A percentile compares a stretch with the other conserved stretches of the same genome.
Conservation (phyloP, 2,329 filamentous ascomycete genomes). For the Arachnomyces sp. region DNA sequence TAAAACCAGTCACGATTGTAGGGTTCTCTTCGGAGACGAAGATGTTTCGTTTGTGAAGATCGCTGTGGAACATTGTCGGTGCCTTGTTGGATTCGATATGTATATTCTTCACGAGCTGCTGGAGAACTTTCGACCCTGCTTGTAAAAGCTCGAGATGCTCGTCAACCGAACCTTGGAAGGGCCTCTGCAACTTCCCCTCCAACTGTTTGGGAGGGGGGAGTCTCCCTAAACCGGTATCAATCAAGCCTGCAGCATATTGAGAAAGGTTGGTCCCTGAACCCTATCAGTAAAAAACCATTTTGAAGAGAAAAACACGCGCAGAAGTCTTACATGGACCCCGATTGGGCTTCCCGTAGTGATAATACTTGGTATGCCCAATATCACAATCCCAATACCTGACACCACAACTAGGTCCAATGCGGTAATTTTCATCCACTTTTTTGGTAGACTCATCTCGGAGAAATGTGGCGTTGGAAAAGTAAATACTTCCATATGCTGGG, state of each 20-base stretch:
- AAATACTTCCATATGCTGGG: conserved; percentile 26
- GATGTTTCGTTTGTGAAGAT: conserved; percentile 35
- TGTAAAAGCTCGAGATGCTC: conserved; percentile 26
- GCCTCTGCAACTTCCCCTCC: conserved; percentile 12
- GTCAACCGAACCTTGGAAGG: conserved; percentile 28
- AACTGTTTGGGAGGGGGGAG: conserved; percentile 16
- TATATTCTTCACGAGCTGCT: conserved; percentile 17
- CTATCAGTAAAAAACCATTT: conserved; percentile 6
- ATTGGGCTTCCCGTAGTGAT: conserved; percentile 23
- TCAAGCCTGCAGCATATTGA: conserved; percentile 27
- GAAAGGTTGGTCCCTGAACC: conserved; percentile 25
- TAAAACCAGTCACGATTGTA: conserved; percentile 28
- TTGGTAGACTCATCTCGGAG: neutral
- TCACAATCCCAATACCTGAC: conserved; percentile 2
- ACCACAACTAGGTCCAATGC: conserved; percentile 2
- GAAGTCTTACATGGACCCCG: conserved; percentile 29
- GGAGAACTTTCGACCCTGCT: conserved; percentile 19
- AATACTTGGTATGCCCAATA: conserved; percentile 21
- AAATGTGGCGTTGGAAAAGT: conserved; percentile 18
- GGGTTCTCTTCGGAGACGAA: conserved; percentile 33
- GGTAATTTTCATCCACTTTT: neutral
- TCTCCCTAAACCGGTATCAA: conserved; percentile 29
- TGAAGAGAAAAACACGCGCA: conserved; percentile 8
- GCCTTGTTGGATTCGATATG: conserved; percentile 17
- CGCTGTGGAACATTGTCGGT: conserved; percentile 29